Evolutionary conservation across 192 early-diverging fungal species (phyloP).

Genomic region (Backusella circina): DNA sequence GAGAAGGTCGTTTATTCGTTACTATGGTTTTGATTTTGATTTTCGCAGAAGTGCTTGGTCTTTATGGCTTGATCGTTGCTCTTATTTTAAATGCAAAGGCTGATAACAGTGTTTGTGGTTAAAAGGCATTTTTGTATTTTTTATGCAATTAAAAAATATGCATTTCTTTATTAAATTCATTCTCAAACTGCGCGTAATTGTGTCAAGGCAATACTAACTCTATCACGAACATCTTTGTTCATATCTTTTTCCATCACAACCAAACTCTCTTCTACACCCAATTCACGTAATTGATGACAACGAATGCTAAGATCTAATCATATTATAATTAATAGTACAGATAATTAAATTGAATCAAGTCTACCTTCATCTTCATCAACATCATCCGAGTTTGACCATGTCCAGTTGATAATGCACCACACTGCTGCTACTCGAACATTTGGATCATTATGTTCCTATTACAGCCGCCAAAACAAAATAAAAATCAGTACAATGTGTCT

Average conservation of each 20-base stretch:
- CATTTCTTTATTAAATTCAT: constrained; percentile 1
- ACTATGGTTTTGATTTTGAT: constrained; percentile 85
- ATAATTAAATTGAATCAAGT: background rate
- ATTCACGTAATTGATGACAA: constrained; percentile 40
- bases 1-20: constrained; percentile 80
- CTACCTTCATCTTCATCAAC: constrained; percentile 1
- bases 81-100: constrained; percentile 85
- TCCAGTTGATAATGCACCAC: constrained; percentile 77
- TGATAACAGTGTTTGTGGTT: background rate
- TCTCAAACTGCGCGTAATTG: constrained; percentile 39
- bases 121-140: background rate
- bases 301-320: constrained; percentile 39
- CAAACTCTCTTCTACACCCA: constrained; percentile 59
- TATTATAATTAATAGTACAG: background rate
- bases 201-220: constrained; percentile 61
- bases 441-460: constrained; percentile 53
- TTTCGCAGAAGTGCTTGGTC: constrained; percentile 86
- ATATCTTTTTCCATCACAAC: constrained; percentile 51
- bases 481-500: background rate
- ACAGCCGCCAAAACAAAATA: background rate
- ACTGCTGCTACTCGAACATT: constrained; percentile 59
- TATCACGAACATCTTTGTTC: constrained; percentile 67
- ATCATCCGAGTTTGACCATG: constrained; percentile 58
- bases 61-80: constrained; percentile 84
- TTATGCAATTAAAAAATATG: background rate